Percentiles rank a stretch among this genome's conserved stretches.
Conservation (phyloP, 768 basidiomycete genomes). For the Panus rudis region DNA sequence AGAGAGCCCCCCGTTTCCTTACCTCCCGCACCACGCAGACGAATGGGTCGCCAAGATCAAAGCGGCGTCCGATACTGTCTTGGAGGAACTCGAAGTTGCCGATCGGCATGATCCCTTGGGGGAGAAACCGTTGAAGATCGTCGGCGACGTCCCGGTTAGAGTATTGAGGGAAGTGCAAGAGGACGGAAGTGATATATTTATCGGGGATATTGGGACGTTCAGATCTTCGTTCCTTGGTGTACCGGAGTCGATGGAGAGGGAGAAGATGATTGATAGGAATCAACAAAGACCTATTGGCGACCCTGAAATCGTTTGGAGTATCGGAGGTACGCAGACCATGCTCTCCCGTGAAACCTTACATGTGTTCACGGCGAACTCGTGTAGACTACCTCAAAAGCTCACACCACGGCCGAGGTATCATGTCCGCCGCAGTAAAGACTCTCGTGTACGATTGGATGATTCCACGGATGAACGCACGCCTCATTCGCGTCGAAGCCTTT, state of each 20-base stretch:
- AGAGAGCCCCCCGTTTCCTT: conserved; percentile 45
- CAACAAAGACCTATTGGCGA: conserved; percentile 37
- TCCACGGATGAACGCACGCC: conserved; percentile 53
- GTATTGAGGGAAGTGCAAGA: conserved; percentile 46
- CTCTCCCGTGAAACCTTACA: neutral
- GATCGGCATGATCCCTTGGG: conserved; percentile 12
- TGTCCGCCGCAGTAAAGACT: conserved; percentile 55
- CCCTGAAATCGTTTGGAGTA: conserved; percentile 49
- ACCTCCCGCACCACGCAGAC: conserved; percentile 34
- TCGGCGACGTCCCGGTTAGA: conserved; percentile 42
- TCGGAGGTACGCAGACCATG: conserved; percentile 43
- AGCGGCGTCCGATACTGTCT: conserved; percentile 21
- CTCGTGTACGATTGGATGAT: conserved; percentile 55
- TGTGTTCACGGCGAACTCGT: conserved; percentile 1
- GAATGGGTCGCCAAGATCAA: conserved; percentile 31
- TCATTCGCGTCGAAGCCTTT: conserved; percentile 38
- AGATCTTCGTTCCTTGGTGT: conserved; percentile 28
- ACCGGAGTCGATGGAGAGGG: conserved; percentile 31
- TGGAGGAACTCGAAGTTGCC: conserved; percentile 28
- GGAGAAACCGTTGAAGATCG: conserved; percentile 22
- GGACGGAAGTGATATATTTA: conserved; percentile 45
- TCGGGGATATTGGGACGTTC: conserved; percentile 38
- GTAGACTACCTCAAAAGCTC: conserved; percentile 56
- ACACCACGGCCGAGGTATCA: conserved; percentile 64
- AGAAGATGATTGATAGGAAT: conserved; percentile 34